Conservation (phyloP, 1,139 yeast species). For the Hyphopichia pseudoburtonii region DNA sequence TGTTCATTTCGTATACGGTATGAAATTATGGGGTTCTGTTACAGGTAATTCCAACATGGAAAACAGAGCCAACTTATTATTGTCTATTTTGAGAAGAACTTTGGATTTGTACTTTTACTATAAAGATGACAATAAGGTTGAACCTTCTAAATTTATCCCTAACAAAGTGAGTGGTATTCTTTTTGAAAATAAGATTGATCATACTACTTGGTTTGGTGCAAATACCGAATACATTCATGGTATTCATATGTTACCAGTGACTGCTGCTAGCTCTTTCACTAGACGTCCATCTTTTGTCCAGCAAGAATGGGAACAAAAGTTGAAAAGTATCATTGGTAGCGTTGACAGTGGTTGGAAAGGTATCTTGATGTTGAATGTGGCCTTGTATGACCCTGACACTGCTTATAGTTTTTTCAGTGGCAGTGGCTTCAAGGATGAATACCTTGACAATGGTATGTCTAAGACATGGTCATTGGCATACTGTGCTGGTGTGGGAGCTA, state of each 20-base stretch:
- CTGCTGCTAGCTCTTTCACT: constrained; percentile 16
- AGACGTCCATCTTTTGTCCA: constrained; percentile 16
- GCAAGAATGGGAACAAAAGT: constrained; percentile 19
- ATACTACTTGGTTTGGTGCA: constrained; percentile 81
- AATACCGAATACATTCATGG: constrained; percentile 18
- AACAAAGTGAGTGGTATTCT: constrained; percentile 70
- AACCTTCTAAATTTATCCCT: constrained; percentile 51
- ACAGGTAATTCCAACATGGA: constrained; percentile 63
- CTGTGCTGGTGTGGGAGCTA: constrained; percentile 15
- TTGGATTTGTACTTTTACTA: constrained; percentile 57
- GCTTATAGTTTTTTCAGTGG: constrained; percentile 18
- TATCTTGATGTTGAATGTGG: constrained; percentile 20
- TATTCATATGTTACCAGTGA: constrained; percentile 22
- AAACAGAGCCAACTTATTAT: constrained; percentile 65
- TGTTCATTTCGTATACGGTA: constrained; percentile 69
- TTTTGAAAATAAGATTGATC: constrained; percentile 81
- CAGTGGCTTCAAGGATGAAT: constrained; percentile 9
- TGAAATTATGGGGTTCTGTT: constrained; percentile 70
- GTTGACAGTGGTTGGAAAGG: constrained; percentile 23
- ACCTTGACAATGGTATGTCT: constrained; percentile 22
- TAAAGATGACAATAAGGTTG: constrained; percentile 49
- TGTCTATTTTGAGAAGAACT: constrained; percentile 56
- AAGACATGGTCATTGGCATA: constrained; percentile 25
- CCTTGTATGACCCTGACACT: constrained; percentile 18
- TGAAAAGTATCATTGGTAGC: constrained; percentile 10